Percentiles rank a stretch among this genome's conserved stretches.
phyloP scores from a whole-genome alignment of 2,329 filamentous ascomycete genomes.

The Plectosphaerella sp. region DNA sequence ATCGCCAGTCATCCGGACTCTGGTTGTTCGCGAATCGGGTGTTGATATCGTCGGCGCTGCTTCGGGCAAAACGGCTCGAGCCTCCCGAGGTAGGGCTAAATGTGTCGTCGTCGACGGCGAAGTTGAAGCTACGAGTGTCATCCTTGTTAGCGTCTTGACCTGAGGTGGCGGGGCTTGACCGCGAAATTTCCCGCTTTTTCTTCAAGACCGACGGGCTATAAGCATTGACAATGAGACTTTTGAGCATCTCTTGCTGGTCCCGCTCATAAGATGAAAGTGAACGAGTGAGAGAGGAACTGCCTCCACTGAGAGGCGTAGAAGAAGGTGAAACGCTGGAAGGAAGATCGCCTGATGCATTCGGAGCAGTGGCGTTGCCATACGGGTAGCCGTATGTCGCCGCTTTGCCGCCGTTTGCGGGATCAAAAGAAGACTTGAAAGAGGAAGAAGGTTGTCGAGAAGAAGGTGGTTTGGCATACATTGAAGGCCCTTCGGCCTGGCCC shows the following conservation, averaged over 20 bases:
- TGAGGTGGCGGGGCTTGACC: not conserved
- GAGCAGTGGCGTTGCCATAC: not conserved
- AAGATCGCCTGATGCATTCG: not conserved
- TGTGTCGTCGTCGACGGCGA: conserved; percentile 38
- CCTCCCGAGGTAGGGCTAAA: conserved; percentile 29
- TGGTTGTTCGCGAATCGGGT: conserved; percentile 54
- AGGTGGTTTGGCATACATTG: conserved; percentile 39
- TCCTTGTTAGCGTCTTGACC: conserved; percentile 26
- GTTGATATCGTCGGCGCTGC: conserved; percentile 57
- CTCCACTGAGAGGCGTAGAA: conserved; percentile 12
- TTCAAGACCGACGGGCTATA: conserved; percentile 6
- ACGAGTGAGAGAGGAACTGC: conserved; percentile 8
- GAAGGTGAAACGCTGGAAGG: not conserved
- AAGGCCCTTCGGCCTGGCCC: conserved; percentile 26
- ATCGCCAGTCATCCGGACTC: conserved; percentile 39
- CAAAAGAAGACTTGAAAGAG: conserved; percentile 2
- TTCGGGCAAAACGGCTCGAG: conserved; percentile 38
- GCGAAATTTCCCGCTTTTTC: conserved; percentile 5
- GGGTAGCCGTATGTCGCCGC: not conserved
- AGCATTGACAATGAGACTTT: conserved; percentile 28
- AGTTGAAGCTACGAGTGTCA: conserved; percentile 43
- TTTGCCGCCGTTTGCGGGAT: not conserved
- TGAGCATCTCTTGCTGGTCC: conserved; percentile 31
- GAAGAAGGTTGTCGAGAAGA: conserved; percentile 8
- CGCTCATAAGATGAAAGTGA: conserved; percentile 32